Base-by-base conservation (phyloP, 331 rosid species). In the Saraca asoca region DNA sequence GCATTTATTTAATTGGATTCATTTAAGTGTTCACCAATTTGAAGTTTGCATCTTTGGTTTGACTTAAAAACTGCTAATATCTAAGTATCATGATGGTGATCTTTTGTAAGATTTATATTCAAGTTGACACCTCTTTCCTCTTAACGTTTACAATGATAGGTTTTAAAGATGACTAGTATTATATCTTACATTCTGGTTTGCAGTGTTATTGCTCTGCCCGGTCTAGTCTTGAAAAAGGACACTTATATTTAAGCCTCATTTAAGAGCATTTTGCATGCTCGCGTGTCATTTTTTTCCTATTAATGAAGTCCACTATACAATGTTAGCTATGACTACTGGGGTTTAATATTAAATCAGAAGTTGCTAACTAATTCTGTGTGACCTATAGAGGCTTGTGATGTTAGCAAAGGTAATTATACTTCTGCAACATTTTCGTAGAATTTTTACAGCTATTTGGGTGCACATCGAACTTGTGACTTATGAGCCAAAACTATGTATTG, bases 341-440 rank as follows among this genome's bases (percentile, higher is more conserved):
- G 52, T 48, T 43, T 74, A 3, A 14, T 29, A n/a, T 14, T 71
- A 24, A 24, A 44, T 62, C 14, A 38, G 38, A 33, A 51, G 42
- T 53, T 24, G 13, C 24, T 39, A 52, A 41, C 67, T 53, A 24
- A 68, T 50, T 65, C 55, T 37, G 44, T 62, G 50, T 24, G 61
- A 44, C 54, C 7, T 38, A 51, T 68, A 24, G 69, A 62, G 43
- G 63, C 70, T 72, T 39, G 51, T 63, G 58, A 72, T 68, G 71
- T 42, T 68, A 39, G 48, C 51, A 58, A 43, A 15, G 62, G 58
- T 71, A 71, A 11, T 67, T 67, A 41, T 70, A 57, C 68, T 43
- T 56, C 43, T 18, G 9, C 4, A 42, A 42, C 34, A 20, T 5
- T 67, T 62, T 63, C 46, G 62, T 63, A 14, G 5, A 45, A 13